These are phyloP conservation scores for Miscanthus sacchariflorus DNA, from an alignment of 202 grass and related monocot species.

Conservation along the genomic window DNA sequence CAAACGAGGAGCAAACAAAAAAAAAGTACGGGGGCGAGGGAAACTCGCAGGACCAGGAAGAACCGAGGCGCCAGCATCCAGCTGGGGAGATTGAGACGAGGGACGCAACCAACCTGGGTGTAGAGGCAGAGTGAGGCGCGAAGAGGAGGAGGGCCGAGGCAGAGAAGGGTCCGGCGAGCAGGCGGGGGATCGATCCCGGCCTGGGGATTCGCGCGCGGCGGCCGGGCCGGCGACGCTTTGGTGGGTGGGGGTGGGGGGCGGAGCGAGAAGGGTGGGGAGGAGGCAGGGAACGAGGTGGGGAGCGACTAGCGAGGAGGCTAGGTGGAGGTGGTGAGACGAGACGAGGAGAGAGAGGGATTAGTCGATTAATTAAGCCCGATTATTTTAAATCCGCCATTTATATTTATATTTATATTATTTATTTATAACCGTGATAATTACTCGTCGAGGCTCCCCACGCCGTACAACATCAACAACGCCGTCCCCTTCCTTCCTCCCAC, in stretches of 20 bases:
- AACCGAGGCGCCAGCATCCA: constrained; percentile 30
- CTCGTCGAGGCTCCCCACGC: constrained; percentile 12
- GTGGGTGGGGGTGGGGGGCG: constrained; percentile 26
- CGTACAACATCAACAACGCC: neutral
- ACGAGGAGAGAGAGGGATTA: constrained; percentile 27
- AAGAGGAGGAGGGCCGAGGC: neutral
- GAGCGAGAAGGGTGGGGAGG: constrained; percentile 54
- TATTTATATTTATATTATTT: neutral
- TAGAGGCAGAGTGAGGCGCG: neutral
- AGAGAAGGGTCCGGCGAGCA: constrained; percentile 18
- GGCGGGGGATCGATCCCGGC: constrained; percentile 41
- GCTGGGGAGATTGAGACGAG: neutral
- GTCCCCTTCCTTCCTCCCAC: neutral
- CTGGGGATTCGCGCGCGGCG: constrained; percentile 48
- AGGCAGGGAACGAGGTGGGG: constrained; percentile 38
- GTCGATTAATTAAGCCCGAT: constrained; percentile 5
- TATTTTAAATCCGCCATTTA: constrained; percentile 25
- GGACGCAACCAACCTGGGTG: constrained; percentile 38
- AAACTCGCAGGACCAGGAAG: constrained; percentile 8
- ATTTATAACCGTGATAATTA: neutral
- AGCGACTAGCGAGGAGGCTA: constrained; percentile 44
- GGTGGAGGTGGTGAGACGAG: neutral
- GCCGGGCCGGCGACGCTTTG: constrained; percentile 40
- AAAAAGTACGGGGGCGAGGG: neutral
- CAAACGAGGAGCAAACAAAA: neutral